Conservation (phyloP, 1,284 basidiomycete genomes). For the Peniophora sp. region DNA sequence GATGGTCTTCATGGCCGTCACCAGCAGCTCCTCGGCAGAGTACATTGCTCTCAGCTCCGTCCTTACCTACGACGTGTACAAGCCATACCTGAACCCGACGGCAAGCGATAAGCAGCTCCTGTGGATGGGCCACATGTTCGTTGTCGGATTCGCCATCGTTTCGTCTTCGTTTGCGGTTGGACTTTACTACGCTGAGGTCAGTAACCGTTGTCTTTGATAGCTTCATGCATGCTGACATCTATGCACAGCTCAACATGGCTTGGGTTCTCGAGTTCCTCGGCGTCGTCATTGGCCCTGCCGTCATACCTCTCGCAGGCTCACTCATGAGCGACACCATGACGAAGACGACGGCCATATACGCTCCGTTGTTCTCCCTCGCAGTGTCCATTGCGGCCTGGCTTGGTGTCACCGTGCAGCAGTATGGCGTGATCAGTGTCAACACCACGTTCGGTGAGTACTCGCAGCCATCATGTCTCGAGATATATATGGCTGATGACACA, state of each 20-base stretch:
- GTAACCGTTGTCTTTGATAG: constrained; percentile 8
- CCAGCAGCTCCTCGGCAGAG: constrained; percentile 36
- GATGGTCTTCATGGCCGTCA: constrained; percentile 34
- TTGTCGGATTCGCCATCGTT: constrained; percentile 26
- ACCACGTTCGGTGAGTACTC: no score
- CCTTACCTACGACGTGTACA: constrained; percentile 37
- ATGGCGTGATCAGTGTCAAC: no score
- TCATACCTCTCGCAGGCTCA: constrained; percentile 22
- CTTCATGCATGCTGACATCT: no score
- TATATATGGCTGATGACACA: no score
- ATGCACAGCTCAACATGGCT: constrained; percentile 9
- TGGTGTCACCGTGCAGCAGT: not conserved
- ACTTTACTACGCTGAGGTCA: constrained; percentile 9
- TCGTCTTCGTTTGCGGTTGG: constrained; percentile 27
- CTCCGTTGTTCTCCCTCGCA: constrained; percentile 11
- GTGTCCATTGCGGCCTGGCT: constrained; percentile 12
- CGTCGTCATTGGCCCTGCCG: constrained; percentile 18
- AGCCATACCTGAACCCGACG: constrained; percentile 24
- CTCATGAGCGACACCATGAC: constrained; percentile 15
- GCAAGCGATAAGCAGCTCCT: constrained; percentile 23
- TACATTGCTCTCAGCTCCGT: constrained; percentile 39
- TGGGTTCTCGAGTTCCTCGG: constrained; percentile 23
- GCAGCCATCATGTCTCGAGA: no score
- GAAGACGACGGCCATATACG: constrained; percentile 6
- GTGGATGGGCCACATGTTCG: constrained; percentile 33